Evolutionary conservation across 192 early-diverging fungal species (phyloP), one percentile per base, ranked within the genome.

Genomic region (Backusella mclennaniae): DNA sequence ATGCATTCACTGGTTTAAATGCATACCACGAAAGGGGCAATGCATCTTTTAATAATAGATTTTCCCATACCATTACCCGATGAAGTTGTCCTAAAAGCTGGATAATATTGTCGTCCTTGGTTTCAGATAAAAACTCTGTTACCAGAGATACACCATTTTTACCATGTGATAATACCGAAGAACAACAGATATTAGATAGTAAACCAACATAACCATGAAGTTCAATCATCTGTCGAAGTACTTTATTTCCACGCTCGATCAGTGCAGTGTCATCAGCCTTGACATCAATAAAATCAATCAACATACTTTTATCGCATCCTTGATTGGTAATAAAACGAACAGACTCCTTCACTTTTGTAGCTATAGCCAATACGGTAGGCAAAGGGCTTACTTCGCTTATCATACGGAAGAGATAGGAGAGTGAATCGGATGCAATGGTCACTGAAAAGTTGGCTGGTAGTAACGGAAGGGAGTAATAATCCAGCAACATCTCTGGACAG

Each of bases 401-500:
- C 12, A 91, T 52, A 19, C 91, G 85, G 73, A 97, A 85, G 11
- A 94, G 80, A 75, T 93, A 90, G 11, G 90, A 88, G 14, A 95
- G 77, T 8, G 93, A 89, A 75, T 90, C 88, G 26, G 90, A 92
- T 0, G 91, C 86, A 42, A 84, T 80, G 1, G 89, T 84, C 8
- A 88, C 82, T 1, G 89, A 87, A 75, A 96, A 92, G 73, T 95
- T 91, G 72, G 90, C 91, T 3, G 96, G 95, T 2, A 95, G 69
- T 7, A 87, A 82, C 1, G 92, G 92, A 15, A 95, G 83, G 0
- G 83, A 79, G 71, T 89, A 93, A 31, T 92, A 88, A 44, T 87
- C 74, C 29, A 95, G 71, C 17, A 97, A 73, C 11, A 90, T 76
- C 21, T 90, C 83, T 7, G 92, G 78, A 7, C 93, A 93, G n/a